Conservation (phyloP, 306 rosid genomes). For the Vicia villosa region DNA sequence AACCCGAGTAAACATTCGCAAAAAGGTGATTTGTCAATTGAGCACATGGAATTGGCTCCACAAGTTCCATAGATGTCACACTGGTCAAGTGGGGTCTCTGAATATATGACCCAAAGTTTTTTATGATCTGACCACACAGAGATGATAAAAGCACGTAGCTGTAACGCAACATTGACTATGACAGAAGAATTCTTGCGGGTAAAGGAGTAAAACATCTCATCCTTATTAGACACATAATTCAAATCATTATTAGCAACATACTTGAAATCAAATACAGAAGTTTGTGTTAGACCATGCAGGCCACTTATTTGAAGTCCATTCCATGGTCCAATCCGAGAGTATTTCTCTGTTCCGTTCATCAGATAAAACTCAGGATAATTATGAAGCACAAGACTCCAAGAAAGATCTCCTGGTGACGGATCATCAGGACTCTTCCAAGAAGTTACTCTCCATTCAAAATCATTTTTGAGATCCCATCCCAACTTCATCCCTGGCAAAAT, state of each 20-base stretch:
- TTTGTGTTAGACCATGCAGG: not conserved
- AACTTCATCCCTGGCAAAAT: conserved; percentile 27
- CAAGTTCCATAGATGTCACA: conserved; percentile 39
- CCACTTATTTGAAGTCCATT: conserved; percentile 39
- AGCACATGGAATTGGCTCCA: conserved; percentile 45
- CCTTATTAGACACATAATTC: conserved; percentile 23
- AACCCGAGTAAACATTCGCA: conserved; percentile 51
- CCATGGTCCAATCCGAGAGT: conserved; percentile 37
- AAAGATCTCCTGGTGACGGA: conserved; percentile 30
- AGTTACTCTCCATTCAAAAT: not conserved
- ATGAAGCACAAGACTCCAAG: not conserved
- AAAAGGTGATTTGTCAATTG: not conserved
- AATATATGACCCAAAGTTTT: too few relatives aligned
- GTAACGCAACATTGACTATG: not conserved
- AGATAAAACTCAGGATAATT: conserved; percentile 35
- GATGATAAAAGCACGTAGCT: not conserved
- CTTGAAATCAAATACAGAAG: conserved; percentile 2
- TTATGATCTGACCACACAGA: too few relatives aligned
- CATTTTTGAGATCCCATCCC: conserved; percentile 26
- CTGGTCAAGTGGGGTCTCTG: too few relatives aligned
- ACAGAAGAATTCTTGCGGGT: conserved; percentile 4
- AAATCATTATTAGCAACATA: conserved; percentile 20
- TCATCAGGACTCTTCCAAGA: conserved; percentile 37
- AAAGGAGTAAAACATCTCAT: conserved; percentile 32
- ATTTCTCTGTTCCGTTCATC: not conserved